These are phyloP conservation scores for Podospora bellae-mahoneyi DNA, from an alignment of 495 filamentous ascomycete genomes.

Conservation along the genomic window DNA sequence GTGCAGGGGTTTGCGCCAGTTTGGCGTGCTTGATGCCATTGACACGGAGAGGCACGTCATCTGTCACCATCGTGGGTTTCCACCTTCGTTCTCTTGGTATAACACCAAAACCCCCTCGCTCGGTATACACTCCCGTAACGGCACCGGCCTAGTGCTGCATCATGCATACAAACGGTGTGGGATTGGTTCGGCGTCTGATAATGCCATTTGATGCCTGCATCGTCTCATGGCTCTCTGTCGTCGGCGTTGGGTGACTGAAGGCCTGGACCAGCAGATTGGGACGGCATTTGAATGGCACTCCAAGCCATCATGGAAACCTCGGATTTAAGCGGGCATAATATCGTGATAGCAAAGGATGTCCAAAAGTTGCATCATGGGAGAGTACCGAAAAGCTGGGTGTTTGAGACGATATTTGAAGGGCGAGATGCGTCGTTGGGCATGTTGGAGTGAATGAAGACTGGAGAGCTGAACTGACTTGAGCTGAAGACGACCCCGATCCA, in stretches of 20 bases:
- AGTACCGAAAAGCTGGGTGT: background rate
- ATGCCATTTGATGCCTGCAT: constrained; percentile 17
- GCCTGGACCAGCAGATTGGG: background rate
- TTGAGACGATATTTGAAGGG: background rate
- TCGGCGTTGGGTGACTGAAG: background rate
- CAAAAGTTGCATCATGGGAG: background rate
- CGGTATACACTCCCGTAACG: background rate
- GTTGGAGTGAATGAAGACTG: background rate
- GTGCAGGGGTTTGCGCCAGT: background rate
- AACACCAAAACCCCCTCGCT: background rate
- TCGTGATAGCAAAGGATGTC: background rate
- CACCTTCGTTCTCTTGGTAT: background rate
- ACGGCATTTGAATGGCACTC: background rate
- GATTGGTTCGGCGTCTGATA: constrained; percentile 1
- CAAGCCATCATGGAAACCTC: background rate
- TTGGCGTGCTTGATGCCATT: constrained; percentile 24
- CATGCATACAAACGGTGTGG: background rate
- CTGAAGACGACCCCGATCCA: background rate
- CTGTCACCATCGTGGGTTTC: constrained; percentile 2
- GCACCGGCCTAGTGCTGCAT: background rate
- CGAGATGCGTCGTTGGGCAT: background rate
- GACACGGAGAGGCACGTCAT: constrained; percentile 22
- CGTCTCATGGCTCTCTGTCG: constrained; percentile 4
- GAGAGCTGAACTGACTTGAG: background rate
- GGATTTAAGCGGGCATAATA: background rate